A percentile compares a stretch with the other conserved stretches of the same genome.
These are phyloP conservation scores for Phalaenopsis aphrodite DNA, from an alignment of 106 monocot genomes.

Conservation along the genomic window DNA sequence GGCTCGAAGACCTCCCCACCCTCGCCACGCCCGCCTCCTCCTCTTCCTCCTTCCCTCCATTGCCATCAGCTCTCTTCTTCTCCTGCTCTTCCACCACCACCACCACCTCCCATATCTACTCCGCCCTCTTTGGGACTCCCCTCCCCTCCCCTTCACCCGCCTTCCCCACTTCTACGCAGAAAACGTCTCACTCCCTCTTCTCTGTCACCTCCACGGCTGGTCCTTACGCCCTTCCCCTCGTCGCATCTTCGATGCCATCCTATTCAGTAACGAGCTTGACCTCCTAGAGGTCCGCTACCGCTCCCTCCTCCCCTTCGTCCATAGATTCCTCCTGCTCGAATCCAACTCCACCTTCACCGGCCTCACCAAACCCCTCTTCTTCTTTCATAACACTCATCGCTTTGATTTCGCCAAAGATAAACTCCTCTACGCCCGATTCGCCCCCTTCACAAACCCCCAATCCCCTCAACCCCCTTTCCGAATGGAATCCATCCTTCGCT, in stretches of 20 bases:
- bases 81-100: constrained; percentile 28
- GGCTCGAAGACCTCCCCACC: constrained; percentile 13
- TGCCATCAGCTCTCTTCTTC: constrained; percentile 14
- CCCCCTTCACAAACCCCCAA: neutral
- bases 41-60: neutral
- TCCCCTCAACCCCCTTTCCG: constrained; percentile 31
- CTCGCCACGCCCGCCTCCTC: neutral
- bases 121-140: constrained; percentile 89
- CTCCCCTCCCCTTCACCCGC: constrained; percentile 61
- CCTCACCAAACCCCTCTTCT: constrained; percentile 54
- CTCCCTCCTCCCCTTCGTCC: constrained; percentile 66
- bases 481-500: constrained; percentile 48
- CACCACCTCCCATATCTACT: constrained; percentile 61
- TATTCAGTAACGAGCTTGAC: constrained; percentile 94
- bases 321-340: constrained; percentile 70
- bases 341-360: constrained; percentile 86
- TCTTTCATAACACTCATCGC: constrained; percentile 25
- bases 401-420: constrained; percentile 42
- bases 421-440: constrained; percentile 33
- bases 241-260: constrained; percentile 69
- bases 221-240: constrained; percentile 46
- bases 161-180: constrained; percentile 68
- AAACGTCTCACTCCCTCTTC: constrained; percentile 38
- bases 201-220: constrained; percentile 86
- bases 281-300: constrained; percentile 65